Evolutionary conservation across 768 basidiomycete genomes (phyloP), one percentile per base, ranked within the genome.

Genomic region (Dentipellis sp.): DNA sequence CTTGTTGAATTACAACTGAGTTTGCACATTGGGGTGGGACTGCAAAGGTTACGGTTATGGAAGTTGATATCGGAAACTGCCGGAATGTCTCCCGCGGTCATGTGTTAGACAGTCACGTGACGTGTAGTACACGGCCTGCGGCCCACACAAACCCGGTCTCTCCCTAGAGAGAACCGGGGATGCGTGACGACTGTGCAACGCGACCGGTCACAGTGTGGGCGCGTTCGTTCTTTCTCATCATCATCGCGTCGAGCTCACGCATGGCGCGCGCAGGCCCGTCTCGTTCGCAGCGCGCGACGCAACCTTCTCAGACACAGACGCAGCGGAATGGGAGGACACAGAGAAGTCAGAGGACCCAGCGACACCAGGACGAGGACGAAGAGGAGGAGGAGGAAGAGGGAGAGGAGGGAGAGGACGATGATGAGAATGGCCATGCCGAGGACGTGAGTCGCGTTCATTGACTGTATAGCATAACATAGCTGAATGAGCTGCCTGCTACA

Each of bases 281-380:
- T 17, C 65, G 75, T 56, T 74, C 78, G 17, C 78, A 68, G 63
- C 71, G 71, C 38, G 64, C 68, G 5, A 65, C 63, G 59, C 73
- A 69, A 45, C 60, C 66, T 22, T 74, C 74, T 51, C 70, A 68
- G 36, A 61, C 68, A 50, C 68, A 62, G 69, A 56, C 66, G 68
- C 50, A 59, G 64, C 50, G 38, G 64, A 52, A 45, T 19, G 42
- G 42, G 19, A 45, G 42, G 16, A n/a, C 42, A 9, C 42, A 19
- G 9, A 66, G 50, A 60, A 61, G 39, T 59, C 51, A 46, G 66
- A 55, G 50, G 64, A 61, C 60, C 55, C 11, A 62, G 68, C 3
- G 71, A 68, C 22, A 70, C 66, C 12, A 71, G 68, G 1, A 71
- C 3, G 75, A 54, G 5, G 59, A 60, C 2, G 65, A 64, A 3